Percentiles rank a stretch among this genome's conserved stretches.
phyloP scores from a whole-genome alignment of 345 rosid species.

The Pistacia integerrima region DNA sequence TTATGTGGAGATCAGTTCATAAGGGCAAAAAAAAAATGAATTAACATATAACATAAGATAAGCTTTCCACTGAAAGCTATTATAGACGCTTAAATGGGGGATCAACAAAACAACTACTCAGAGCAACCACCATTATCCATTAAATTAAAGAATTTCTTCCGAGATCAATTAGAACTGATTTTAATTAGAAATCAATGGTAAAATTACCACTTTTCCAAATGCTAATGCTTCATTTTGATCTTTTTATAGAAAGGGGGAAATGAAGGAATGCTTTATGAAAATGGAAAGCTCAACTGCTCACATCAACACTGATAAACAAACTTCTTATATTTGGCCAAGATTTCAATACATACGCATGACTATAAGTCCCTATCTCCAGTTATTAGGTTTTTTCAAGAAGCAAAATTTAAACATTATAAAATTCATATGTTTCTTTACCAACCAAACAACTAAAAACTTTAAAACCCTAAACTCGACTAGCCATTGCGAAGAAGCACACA shows the following conservation, averaged over 20 bases:
- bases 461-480: constrained; percentile 4
- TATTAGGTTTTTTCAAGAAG: not conserved
- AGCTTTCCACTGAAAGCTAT: not conserved
- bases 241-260: not conserved
- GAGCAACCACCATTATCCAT: not conserved
- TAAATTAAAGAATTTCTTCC: not conserved
- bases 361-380: not conserved
- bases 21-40: not conserved
- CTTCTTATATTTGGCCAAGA: not conserved
- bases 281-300: not conserved
- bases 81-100: not conserved
- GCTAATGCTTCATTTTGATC: not conserved
- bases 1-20: not conserved
- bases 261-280: not conserved
- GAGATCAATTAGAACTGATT: not conserved
- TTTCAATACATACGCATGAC: not conserved
- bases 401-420: not conserved
- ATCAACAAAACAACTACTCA: not conserved
- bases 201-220: not conserved
- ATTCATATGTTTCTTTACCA: not conserved
- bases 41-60: not conserved
- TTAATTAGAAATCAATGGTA: not conserved
- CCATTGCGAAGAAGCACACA: not conserved
- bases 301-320: not conserved
- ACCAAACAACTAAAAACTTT: not conserved